Evolutionary conservation across 2,329 filamentous ascomycete species (phyloP), one percentile per base, ranked within the genome.

Genomic region (Xylariaceae sp.): DNA sequence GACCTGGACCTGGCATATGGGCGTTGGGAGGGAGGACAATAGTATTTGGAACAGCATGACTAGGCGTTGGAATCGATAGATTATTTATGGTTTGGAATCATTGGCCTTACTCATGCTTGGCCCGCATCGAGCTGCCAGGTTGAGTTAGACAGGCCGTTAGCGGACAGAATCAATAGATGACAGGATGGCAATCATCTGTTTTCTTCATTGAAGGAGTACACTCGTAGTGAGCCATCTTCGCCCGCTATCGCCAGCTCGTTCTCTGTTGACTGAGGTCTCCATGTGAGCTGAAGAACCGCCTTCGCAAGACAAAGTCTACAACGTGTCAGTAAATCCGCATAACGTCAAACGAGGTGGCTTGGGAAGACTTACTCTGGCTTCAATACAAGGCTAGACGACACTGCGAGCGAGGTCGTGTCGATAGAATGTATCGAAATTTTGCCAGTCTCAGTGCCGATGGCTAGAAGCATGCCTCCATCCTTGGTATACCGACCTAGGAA

Each of bases 231-330:
- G 48, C 72, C 71, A 57, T 84, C 80, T 52, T 83, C 79, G 38
- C 80, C 74, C 17, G 77, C 77, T 43, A 79, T 61, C 4, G 74
- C 76, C 19, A 80, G 56, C 49, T 74, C 67, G 30, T 55, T 53
- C 17, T 43, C 43, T 44, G 43, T 41, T 12, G 39, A 47, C 12
- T 52, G 48, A 4, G 84, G 85, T 47, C 80, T 74, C 86, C 86
- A 90, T 7, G 81, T 72, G 28, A 90, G 66, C 57, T 85, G 81
- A 18, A 79, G 73, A 17, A 88, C 74, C 2, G 82, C 65, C 57
- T 77, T 85, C 18, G 83, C 81, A 1, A 85, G 74, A 33, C 71
- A 77, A 37, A 77, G 55, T 7, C 74, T 78, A 45, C 4, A 33
- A 35, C 6, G 13, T 19, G 39, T 59, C 36, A 60, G 48, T 41